A percentile compares a stretch with the other conserved stretches of the same genome.
These are phyloP conservation scores for Globomyces pollinis-pini DNA, from an alignment of 192 early-diverging fungal genomes.

Conservation along the genomic window DNA sequence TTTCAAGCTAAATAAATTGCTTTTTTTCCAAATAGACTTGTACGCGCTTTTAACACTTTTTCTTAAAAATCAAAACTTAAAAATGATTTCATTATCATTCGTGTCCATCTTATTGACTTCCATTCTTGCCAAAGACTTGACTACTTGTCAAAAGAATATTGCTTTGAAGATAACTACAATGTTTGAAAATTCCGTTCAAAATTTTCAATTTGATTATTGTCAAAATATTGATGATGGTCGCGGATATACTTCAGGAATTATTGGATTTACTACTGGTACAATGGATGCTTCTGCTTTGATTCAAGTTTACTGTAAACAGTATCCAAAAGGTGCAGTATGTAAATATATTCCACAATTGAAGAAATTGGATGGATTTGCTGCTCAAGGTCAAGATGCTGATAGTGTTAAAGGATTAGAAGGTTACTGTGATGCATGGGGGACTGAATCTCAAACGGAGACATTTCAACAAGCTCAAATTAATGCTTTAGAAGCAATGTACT, in stretches of 20 bases:
- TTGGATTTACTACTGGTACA: conserved; percentile 44
- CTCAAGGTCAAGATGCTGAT: neutral
- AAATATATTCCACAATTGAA: conserved; percentile 26
- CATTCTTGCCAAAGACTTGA: neutral
- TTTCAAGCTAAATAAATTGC: neutral
- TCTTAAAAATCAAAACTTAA: neutral
- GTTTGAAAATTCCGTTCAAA: conserved; percentile 26
- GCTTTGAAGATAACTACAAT: neutral
- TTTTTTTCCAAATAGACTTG: neutral
- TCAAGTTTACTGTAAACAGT: conserved; percentile 27
- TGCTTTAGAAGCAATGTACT: conserved; percentile 31
- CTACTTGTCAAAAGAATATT: neutral
- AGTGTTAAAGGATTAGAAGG: conserved; percentile 22
- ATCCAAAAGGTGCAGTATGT: conserved; percentile 19
- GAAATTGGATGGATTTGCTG: neutral
- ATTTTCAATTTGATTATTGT: conserved; percentile 36
- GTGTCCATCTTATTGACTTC: neutral
- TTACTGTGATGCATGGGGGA: conserved; percentile 40
- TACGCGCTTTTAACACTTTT: neutral
- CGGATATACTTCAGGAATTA: conserved; percentile 43
- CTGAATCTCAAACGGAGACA: conserved; percentile 23
- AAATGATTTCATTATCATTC: neutral
- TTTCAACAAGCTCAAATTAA: conserved; percentile 36
- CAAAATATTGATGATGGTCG: conserved; percentile 27
- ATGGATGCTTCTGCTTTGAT: conserved; percentile 41